These are phyloP conservation scores for Antitrichia curtipendula DNA, from an alignment of 225 moss, liverwort and hornwort species.

Conservation along the genomic window DNA sequence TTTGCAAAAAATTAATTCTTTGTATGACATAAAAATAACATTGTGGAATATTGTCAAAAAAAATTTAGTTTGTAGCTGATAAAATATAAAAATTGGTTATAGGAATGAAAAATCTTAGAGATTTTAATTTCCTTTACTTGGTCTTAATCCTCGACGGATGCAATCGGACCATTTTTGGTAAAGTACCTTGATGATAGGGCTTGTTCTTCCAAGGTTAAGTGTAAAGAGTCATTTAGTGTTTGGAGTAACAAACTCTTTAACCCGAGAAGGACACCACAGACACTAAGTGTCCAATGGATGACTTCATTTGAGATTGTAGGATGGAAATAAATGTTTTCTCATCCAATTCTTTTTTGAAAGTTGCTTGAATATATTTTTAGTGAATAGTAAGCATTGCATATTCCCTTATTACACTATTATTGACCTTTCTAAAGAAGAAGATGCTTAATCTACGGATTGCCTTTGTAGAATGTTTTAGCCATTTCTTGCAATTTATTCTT, in stretches of 20 bases:
- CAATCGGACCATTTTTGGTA: background rate
- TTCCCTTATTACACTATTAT: background rate
- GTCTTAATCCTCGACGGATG: too few species aligned
- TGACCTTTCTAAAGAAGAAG: background rate
- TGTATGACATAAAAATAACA: fast-evolving
- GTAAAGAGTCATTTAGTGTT: background rate
- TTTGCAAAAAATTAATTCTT: background rate
- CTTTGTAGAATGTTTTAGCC: background rate
- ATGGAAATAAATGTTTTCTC: background rate
- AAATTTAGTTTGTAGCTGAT: fast-evolving
- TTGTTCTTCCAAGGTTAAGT: background rate
- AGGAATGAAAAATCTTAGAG: too few species aligned
- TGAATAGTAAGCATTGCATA: background rate
- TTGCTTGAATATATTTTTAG: background rate
- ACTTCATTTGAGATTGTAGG: background rate
- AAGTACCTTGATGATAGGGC: background rate
- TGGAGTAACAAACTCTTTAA: background rate
- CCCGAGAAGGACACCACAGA: fast-evolving
- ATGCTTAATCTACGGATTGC: background rate
- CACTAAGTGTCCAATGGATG: background rate
- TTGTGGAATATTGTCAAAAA: fast-evolving
- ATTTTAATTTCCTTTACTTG: background rate
- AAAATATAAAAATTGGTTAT: background rate
- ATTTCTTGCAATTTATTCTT: background rate
- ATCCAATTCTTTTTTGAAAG: background rate